Base-by-base conservation (phyloP, 495 filamentous ascomycete species). In the Penicillium lividum region DNA sequence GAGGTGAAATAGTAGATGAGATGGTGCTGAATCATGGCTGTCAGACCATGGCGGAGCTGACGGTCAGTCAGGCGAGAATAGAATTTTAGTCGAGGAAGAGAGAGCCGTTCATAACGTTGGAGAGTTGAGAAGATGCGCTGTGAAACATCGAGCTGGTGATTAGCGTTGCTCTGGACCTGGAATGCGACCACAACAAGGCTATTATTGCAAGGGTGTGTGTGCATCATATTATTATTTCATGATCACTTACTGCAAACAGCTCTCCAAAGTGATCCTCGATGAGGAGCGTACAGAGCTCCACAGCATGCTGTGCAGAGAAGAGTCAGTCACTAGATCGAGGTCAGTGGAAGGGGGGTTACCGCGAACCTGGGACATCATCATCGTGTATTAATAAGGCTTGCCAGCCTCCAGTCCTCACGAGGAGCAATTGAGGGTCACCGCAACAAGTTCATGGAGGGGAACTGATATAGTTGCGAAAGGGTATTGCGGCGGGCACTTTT, bases 201-300 rank as follows among this genome's bases (percentile, higher is more conserved):
- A 16, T 16, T 40, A 6, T 45, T 7, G 15, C 28, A 34, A 28
- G 6, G n/a, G n/a, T 16, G 13, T 33, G 3, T 33, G 6, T 52
- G 29, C 7, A 7, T 5, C 16, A 27, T 28, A 22, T 36, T 27
- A 11, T 28, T 43, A 54, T 34, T 31, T 34, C 28, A 30, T 27
- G 40, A 31, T 54, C 16, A 80, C 91, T 65, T 87, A 98, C 93
- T 68, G 90, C 90, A 51, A 90, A 89, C 29, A 98, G 82, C 66
- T 96, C 89, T 62, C 94, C 94, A 72, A 92, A 91, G 22, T 89
- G 82, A 65, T 97, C 91, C 58, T 91, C 83, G 46, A 97, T 85
- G n/a, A 97, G 82, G 65, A 97, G 85, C 73, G 85, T 79, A 75
- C 91, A 96, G 51, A 98, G 88, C 82, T 98, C 89, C 67, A 84